Evolutionary conservation across 2,329 filamentous ascomycete species (phyloP).

Genomic region (Sporothrix pseudoabietina): DNA sequence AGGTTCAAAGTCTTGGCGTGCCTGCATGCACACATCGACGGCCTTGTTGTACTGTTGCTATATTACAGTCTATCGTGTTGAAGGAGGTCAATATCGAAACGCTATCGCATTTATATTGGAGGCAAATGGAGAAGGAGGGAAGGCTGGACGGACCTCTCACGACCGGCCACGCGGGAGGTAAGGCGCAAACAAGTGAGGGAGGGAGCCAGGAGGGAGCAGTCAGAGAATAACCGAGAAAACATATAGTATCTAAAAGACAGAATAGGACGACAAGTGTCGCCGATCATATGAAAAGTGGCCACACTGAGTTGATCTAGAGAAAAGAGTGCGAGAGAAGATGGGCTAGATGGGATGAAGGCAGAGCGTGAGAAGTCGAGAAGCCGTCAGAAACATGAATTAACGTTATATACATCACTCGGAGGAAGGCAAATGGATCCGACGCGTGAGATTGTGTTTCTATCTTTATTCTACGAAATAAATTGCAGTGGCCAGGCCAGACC

Average conservation of each 20-base stretch:
- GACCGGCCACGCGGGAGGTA: not conserved
- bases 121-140: not conserved
- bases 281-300: conserved; percentile 24
- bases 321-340: not conserved
- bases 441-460: not conserved
- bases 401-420: not conserved
- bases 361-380: not conserved
- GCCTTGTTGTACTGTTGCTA: not conserved
- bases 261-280: conserved; percentile 10
- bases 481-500: not conserved
- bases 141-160: not conserved
- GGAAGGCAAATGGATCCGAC: not conserved
- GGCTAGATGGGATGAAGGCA: not conserved
- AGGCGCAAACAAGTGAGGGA: not conserved
- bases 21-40: not conserved
- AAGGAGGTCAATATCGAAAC: conserved; percentile 22
- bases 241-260: not conserved
- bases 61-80: not conserved
- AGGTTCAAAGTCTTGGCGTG: not conserved
- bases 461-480: not conserved
- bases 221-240: not conserved
- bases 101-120: conserved; percentile 19
- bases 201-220: not conserved
- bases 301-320: not conserved
- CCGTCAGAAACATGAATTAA: not conserved